A percentile compares a stretch with the other conserved stretches of the same genome.
Conservation (phyloP, 2,329 filamentous ascomycete species). For the Colletotrichum agaves region DNA sequence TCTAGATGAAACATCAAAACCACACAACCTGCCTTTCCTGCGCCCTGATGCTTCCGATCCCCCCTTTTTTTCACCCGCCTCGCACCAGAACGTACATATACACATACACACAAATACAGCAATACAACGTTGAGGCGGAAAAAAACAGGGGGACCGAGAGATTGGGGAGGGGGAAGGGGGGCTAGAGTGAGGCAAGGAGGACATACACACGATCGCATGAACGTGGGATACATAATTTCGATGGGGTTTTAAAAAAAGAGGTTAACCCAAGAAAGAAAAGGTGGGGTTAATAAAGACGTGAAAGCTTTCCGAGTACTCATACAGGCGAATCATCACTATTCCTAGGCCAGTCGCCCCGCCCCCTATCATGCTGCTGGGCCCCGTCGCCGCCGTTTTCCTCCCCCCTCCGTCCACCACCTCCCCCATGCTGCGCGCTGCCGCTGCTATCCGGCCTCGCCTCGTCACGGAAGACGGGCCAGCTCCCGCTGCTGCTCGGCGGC, state of each 20-base stretch:
- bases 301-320: slow-evolving; percentile 41
- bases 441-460: slow-evolving; percentile 33
- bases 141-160: too few species aligned
- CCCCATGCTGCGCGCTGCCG: not conserved
- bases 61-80: too few species aligned
- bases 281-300: slow-evolving; percentile 35
- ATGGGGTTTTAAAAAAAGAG: not conserved
- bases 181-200: too few species aligned
- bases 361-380: slow-evolving; percentile 25
- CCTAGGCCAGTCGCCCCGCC: slow-evolving; percentile 13
- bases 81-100: too few species aligned
- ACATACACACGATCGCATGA: too few species aligned
- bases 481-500: slow-evolving; percentile 36
- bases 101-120: too few species aligned
- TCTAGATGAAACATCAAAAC: too few species aligned
- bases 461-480: slow-evolving; percentile 39
- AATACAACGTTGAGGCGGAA: too few species aligned
- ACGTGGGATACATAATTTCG: not conserved
- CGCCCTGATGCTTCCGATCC: too few species aligned
- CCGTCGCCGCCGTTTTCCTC: slow-evolving; percentile 9
- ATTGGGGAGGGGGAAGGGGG: too few species aligned
- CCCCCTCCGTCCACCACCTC: slow-evolving; percentile 7
- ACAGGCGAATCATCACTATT: slow-evolving; percentile 46
- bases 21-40: too few species aligned
- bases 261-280: slow-evolving; percentile 12